Conservation (phyloP, 169 alveolate genomes). For the Plasmodium inui region DNA sequence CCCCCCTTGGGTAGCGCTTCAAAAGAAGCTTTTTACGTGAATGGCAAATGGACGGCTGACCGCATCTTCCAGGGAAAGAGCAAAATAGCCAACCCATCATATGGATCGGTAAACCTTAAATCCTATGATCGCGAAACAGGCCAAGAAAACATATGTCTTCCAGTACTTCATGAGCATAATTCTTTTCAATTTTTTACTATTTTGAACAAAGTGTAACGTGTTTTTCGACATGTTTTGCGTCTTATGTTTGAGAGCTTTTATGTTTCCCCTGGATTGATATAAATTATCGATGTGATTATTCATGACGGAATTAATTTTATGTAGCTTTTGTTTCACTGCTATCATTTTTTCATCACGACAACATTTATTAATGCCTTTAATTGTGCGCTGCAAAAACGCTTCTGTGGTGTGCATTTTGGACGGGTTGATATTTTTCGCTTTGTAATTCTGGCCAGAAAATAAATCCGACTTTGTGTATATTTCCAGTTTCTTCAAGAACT, state of each 20-base stretch:
- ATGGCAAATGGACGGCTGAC: neutral
- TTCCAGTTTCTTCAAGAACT: slow-evolving; percentile 57
- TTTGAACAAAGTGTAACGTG: slow-evolving; percentile 67
- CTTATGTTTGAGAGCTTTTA: slow-evolving; percentile 63
- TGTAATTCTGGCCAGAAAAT: slow-evolving; percentile 46
- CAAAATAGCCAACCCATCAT: neutral
- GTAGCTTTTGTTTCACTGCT: slow-evolving; percentile 68
- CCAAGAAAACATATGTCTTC: slow-evolving; percentile 48
- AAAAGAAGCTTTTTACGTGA: neutral
- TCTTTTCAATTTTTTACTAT: slow-evolving; percentile 68
- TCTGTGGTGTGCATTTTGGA: slow-evolving; percentile 36
- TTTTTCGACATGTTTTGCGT: slow-evolving; percentile 73
- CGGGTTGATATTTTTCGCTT: slow-evolving; percentile 21
- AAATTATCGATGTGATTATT: slow-evolving; percentile 67
- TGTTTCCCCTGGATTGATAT: slow-evolving; percentile 60
- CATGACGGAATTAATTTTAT: slow-evolving; percentile 68
- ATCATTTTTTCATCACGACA: slow-evolving; percentile 65
- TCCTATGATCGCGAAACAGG: slow-evolving; percentile 49
- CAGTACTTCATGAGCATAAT: slow-evolving; percentile 53
- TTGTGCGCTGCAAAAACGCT: slow-evolving; percentile 24
- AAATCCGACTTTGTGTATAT: slow-evolving; percentile 41
- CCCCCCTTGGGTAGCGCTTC: neutral
- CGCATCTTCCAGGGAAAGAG: neutral
- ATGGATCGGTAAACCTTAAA: slow-evolving; percentile 67
- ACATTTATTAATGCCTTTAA: slow-evolving; percentile 39